Evolutionary conservation across 2,329 filamentous ascomycete species (phyloP).

Genomic region (Macrophomina phaseolina): DNA sequence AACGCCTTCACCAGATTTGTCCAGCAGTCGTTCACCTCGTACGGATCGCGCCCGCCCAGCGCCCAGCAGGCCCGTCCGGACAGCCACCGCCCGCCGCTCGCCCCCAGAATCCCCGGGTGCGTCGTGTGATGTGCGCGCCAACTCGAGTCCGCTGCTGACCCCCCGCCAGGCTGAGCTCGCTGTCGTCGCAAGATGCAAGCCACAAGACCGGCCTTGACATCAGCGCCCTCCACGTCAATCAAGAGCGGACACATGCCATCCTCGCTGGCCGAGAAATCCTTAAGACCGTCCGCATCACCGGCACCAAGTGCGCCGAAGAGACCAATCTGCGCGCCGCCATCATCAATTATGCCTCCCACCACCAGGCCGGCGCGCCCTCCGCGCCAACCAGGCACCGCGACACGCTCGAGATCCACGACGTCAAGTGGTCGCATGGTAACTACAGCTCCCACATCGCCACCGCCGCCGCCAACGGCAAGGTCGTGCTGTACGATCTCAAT

Average conservation of each 20-base stretch:
- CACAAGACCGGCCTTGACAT: constrained; percentile 70
- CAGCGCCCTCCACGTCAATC: constrained; percentile 67
- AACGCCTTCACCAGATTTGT: constrained; percentile 59
- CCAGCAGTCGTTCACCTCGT: constrained; percentile 57
- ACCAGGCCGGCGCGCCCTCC: constrained; percentile 48
- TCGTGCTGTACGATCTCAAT: constrained; percentile 69
- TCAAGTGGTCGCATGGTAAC: constrained; percentile 70
- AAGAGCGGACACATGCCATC: constrained; percentile 66
- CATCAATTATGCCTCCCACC: constrained; percentile 61
- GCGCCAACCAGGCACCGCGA: constrained; percentile 60
- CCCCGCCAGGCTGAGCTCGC: constrained; percentile 47
- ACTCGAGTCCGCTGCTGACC: constrained; percentile 9
- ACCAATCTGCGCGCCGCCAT: constrained; percentile 68
- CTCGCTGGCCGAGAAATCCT: constrained; percentile 70
- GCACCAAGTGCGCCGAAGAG: constrained; percentile 64
- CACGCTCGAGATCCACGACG: constrained; percentile 67
- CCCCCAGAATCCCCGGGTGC: constrained; percentile 45
- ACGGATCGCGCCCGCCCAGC: constrained; percentile 60
- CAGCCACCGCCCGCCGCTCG: constrained; percentile 43
- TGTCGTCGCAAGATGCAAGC: constrained; percentile 61
- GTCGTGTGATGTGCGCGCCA: constrained; percentile 29
- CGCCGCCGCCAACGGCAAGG: constrained; percentile 68
- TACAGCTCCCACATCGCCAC: constrained; percentile 67
- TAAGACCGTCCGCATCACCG: constrained; percentile 66
- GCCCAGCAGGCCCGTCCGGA: constrained; percentile 52